A percentile compares a stretch with the other conserved stretches of the same genome.
These are phyloP conservation scores for Yarrowia osloensis DNA, from an alignment of 805 yeast genomes.

Conservation along the genomic window DNA sequence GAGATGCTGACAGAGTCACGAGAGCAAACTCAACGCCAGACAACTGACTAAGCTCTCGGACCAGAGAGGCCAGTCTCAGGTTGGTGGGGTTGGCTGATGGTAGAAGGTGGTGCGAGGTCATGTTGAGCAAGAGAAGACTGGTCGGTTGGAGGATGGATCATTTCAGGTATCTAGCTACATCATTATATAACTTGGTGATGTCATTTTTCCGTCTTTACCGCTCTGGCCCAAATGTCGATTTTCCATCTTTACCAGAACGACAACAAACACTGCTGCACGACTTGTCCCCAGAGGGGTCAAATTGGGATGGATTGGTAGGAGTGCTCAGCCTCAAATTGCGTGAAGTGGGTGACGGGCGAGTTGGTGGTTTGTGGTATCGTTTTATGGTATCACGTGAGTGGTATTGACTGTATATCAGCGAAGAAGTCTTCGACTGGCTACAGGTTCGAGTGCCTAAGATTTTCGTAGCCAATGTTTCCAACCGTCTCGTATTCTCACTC, in stretches of 20 bases:
- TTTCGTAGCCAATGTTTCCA: too few relatives aligned
- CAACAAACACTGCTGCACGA: not conserved
- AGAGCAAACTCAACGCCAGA: not conserved
- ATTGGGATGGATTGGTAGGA: not conserved
- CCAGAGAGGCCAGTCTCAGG: not conserved
- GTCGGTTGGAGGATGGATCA: too few relatives aligned
- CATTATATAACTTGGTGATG: not conserved
- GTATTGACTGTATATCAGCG: too few relatives aligned
- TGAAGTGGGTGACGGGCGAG: too few relatives aligned
- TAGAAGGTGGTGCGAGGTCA: not conserved
- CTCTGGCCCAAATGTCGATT: not conserved
- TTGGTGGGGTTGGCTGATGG: not conserved
- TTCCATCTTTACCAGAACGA: not conserved
- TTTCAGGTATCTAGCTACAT: not conserved
- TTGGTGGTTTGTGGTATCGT: too few relatives aligned
- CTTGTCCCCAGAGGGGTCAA: not conserved
- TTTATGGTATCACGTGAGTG: too few relatives aligned
- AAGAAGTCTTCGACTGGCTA: too few relatives aligned
- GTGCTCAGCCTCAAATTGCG: not conserved
- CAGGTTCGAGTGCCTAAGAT: too few relatives aligned
- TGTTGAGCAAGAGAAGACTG: not conserved
- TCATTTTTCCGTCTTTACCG: conserved; percentile 1
- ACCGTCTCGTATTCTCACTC: too few relatives aligned
- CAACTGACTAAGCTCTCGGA: not conserved
- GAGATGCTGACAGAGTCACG: not conserved